Base-by-base conservation (phyloP, 352 stramenopile genomes). In the Globisporangium polare region DNA sequence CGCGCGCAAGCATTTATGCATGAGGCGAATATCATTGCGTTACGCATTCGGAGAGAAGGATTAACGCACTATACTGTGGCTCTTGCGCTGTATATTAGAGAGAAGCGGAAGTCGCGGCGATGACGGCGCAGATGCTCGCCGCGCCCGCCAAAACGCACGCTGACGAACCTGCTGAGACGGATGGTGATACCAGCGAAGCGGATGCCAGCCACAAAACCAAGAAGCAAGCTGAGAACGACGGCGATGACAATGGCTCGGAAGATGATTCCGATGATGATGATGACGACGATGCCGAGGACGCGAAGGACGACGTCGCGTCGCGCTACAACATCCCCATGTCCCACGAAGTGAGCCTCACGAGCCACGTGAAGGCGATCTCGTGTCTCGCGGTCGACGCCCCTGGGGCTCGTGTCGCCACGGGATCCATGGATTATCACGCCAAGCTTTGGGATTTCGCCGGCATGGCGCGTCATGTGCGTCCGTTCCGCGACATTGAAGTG, bases 391-490 rank as follows among this genome's bases (percentile, higher is more conserved):
- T 95, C 22, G 86, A 95, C 33, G 35, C 80, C 1, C 75, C 83
- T 2, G 86, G 86, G 26, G 80, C 65, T 41, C 82, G 86, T 4
- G 79, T 95, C 26, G 82, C 77, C 0, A 95, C 86, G 1, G 86
- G 86, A 1, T 90, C 83, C 0, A 91, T 91, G 69, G 86, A 95
- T 61, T 93, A 95, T 62, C 77, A 90, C 50, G 75, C 88, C 0
- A 95, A 95, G 65, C 65, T 95, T 50, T 95, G 86, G 86, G 86
- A 95, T 66, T 95, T 95, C 27, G 86, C 84, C 3, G 86, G 86
- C 39, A 95, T 95, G 86, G 84, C 78, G 35, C 80, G 84, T 24
- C 76, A 90, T 27, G 82, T 95, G 12, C 78, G 80, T 54, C 79
- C 86, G 12, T 95, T 95, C 59, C 80, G 86, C 31, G 82, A 91